Percentiles rank a stretch among this genome's conserved stretches.
phyloP scores from a whole-genome alignment of 2,329 filamentous ascomycete species.

The Neurospora sp. region DNA sequence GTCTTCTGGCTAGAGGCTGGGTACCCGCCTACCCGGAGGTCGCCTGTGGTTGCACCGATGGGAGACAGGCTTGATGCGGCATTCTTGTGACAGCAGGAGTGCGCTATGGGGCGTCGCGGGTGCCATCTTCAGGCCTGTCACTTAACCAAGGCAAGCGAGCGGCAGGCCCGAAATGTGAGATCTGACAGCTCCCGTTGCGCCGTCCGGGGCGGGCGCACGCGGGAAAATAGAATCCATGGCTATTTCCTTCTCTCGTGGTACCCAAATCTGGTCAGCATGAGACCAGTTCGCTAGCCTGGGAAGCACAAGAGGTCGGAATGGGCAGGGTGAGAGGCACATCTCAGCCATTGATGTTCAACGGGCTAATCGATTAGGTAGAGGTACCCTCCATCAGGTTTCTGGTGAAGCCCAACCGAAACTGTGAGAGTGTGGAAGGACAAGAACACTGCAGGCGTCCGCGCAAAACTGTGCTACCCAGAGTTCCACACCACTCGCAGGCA shows the following conservation, averaged over 20 bases:
- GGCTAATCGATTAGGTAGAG: not conserved
- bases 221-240: slow-evolving; percentile 7
- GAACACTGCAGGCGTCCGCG: not conserved
- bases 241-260: not conserved
- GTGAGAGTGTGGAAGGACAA: not conserved
- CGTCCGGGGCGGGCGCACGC: slow-evolving; percentile 9
- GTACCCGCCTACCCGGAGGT: not conserved
- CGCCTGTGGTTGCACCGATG: not conserved
- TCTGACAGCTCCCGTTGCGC: slow-evolving; percentile 12
- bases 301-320: not conserved
- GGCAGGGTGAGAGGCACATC: not conserved
- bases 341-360: not conserved
- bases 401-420: not conserved
- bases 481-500: not conserved
- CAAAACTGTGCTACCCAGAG: not conserved
- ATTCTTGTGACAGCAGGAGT: not conserved
- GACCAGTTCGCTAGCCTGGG: not conserved
- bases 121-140: not conserved
- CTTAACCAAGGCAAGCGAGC: slow-evolving; percentile 3
- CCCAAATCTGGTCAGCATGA: not conserved
- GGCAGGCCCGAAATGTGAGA: slow-evolving; percentile 13
- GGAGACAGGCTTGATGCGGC: not conserved
- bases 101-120: not conserved
- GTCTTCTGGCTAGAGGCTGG: not conserved
- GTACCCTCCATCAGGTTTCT: not conserved